Evolutionary conservation across 176 grass and related monocot species (phyloP), one percentile per base, ranked within the genome.

Genomic region (Hordeum vulgare): DNA sequence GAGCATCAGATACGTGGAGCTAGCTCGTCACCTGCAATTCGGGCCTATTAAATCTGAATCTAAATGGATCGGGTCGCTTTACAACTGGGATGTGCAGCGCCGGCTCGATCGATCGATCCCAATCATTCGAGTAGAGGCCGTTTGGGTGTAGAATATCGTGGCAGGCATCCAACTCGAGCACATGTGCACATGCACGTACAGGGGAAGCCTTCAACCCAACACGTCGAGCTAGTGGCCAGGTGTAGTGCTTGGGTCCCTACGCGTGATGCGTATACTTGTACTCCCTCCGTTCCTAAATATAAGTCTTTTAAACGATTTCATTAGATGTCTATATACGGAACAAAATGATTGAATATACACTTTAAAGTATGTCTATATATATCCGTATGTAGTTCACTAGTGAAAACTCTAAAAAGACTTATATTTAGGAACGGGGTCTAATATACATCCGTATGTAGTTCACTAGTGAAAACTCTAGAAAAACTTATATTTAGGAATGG

Each of bases 101-200:
- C 7, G 2, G 3, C 17, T 10, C 23, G 68, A 71, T 62, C 11
- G 3, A 11, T 10, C 23, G 68, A 71, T 62, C 11, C 8, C 31
- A 17, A 56, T 37, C 25, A 62, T 75, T 56, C 66, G 33, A 1
- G 29, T n/a, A 10, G 78, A 65, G 17, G 28, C 28, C 39, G 28
- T 76, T 76, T 9, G 39, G 45, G 60, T 4, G 36, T 27, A 83
- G 23, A 79, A 74, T 33, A 86, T 10, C 24, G 28, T 2, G 8
- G 66, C 25, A 21, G 8, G 66, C 25, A 21, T 60, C 80, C 15
- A 25, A 12, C 74, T 73, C 51, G 61, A 60, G 74, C 84, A 86
- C 79, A 86, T 90, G 59, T 41, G 79, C 79, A 86, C 80, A 86
- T 90, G 87, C 25, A 14, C 21, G 4, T 73, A 23, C 35, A 45